Percentiles rank a stretch among this genome's conserved stretches.
phyloP scores from a whole-genome alignment of 768 basidiomycete species.

The Tulasnella calospora region DNA sequence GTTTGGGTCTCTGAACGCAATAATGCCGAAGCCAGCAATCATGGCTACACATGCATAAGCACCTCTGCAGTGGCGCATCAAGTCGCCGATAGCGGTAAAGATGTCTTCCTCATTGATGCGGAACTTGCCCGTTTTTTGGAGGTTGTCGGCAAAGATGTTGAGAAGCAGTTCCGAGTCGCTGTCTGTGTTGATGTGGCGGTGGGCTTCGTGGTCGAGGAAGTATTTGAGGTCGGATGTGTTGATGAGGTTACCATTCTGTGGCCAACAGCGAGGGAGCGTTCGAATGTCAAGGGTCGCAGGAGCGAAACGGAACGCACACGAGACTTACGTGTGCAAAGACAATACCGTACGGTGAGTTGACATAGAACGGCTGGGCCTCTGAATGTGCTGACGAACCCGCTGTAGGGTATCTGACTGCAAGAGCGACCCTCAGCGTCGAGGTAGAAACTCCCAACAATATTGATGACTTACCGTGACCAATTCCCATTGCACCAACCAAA shows the following conservation, averaged over 20 bases:
- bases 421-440: not conserved
- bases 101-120: slow-evolving; percentile 99
- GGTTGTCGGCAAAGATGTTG: slow-evolving; percentile 95
- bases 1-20: slow-evolving; percentile 96
- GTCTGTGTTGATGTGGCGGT: slow-evolving; percentile 97
- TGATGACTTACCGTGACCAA: slow-evolving; percentile 77
- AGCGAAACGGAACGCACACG: not conserved
- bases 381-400: slow-evolving; percentile 95
- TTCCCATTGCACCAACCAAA: slow-evolving; percentile 90
- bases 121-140: slow-evolving; percentile 98
- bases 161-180: slow-evolving; percentile 96
- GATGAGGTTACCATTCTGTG: slow-evolving; percentile 95
- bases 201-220: slow-evolving; percentile 92
- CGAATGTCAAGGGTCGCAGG: not conserved
- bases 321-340: slow-evolving; percentile 87
- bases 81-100: slow-evolving; percentile 83
- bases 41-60: slow-evolving; percentile 98
- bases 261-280: not conserved
- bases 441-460: not conserved
- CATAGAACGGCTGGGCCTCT: slow-evolving; percentile 99
- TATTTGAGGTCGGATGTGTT: slow-evolving; percentile 82
- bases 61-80: slow-evolving; percentile 84
- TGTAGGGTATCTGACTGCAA: slow-evolving; percentile 89
- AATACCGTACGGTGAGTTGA: slow-evolving; percentile 99
- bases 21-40: slow-evolving; percentile 97